Percentiles rank a stretch among this genome's conserved stretches.
These are phyloP conservation scores for Phytophthora pisi DNA, from an alignment of 352 stramenopile genomes.

Conservation along the genomic window DNA sequence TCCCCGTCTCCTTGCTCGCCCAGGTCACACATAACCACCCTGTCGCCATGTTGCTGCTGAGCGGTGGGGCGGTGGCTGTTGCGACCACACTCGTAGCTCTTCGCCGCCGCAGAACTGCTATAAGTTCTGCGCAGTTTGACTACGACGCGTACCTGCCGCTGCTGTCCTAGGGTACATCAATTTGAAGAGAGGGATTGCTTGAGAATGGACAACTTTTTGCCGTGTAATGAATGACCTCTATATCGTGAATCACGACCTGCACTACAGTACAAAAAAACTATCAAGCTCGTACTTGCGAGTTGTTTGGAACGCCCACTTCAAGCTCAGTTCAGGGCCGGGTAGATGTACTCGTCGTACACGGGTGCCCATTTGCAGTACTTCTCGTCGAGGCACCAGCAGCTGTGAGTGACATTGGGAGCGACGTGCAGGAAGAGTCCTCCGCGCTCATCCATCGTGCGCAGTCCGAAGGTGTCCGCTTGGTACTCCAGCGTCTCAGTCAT, in stretches of 20 bases:
- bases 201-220: background rate
- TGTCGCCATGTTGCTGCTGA: constrained; percentile 34
- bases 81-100: constrained; percentile 45
- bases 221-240: too few relatives aligned
- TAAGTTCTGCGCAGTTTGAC: constrained; percentile 13
- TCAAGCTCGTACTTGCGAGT: too few relatives aligned
- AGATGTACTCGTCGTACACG: constrained; percentile 29
- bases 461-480: constrained; percentile 16
- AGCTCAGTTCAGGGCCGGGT: constrained; percentile 14
- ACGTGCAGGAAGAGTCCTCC: constrained; percentile 15
- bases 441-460: constrained; percentile 18
- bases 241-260: too few relatives aligned
- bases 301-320: background rate
- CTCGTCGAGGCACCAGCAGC: constrained; percentile 22
- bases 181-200: background rate
- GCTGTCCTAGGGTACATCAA: constrained; percentile 36
- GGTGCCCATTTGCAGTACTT: constrained; percentile 27
- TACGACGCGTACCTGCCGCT: constrained; percentile 60
- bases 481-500: constrained; percentile 21
- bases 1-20: constrained; percentile 24
- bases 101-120: constrained; percentile 15
- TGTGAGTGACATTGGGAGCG: constrained; percentile 21
- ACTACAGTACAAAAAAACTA: too few relatives aligned
- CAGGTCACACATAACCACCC: constrained; percentile 33
- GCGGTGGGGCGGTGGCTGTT: constrained; percentile 38